These are phyloP conservation scores for Prunus mongolica DNA, from an alignment of 306 rosid species.

Conservation along the genomic window DNA sequence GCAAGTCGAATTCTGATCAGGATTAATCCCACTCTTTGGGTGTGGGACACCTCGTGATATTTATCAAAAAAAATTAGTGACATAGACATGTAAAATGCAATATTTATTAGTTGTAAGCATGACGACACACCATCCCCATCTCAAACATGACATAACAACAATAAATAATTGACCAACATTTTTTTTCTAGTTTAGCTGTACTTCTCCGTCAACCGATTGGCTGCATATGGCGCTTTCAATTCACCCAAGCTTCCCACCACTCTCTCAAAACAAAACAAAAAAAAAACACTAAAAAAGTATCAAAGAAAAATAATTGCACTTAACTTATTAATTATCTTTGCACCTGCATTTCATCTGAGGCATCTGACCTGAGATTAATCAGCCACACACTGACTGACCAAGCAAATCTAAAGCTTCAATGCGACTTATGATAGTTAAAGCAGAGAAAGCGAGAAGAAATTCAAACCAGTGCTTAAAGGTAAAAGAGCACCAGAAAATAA, in stretches of 20 bases:
- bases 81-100: no score
- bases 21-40: no score
- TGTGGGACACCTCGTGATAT: no score
- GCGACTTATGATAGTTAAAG: not conserved
- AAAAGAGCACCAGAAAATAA: not conserved
- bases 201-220: not conserved
- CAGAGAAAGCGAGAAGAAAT: not conserved
- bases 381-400: no score
- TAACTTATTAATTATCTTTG: not conserved
- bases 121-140: not conserved
- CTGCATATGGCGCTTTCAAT: not conserved
- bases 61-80: no score
- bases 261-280: not conserved
- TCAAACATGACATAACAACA: not conserved
- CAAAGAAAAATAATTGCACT: not conserved
- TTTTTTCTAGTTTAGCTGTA: not conserved
- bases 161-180: not conserved
- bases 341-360: no score
- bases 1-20: no score
- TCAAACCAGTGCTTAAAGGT: not conserved
- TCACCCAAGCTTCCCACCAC: not conserved
- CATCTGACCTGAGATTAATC: no score
- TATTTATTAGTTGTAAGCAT: not conserved
- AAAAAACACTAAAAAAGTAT: not conserved
- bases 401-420: not conserved